phyloP scores from a whole-genome alignment of 352 stramenopile species.

The Pythium monospermum region DNA sequence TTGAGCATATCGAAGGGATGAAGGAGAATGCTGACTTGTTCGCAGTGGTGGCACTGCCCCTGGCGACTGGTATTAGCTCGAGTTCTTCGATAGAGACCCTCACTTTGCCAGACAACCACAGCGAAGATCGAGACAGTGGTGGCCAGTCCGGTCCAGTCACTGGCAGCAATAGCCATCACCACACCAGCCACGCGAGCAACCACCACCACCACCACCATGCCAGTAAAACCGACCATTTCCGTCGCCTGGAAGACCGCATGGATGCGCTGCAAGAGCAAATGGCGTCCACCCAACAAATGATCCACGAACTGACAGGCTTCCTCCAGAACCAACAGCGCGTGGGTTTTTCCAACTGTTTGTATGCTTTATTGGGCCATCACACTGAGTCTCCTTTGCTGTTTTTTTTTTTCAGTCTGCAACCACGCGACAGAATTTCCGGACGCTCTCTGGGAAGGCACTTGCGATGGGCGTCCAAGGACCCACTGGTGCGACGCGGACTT shows the following conservation, averaged over 20 bases:
- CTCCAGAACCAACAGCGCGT: conserved; percentile 53
- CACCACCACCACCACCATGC: conserved; percentile 1
- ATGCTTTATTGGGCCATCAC: too few relatives aligned
- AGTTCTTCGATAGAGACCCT: too few relatives aligned
- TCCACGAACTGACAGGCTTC: conserved; percentile 38
- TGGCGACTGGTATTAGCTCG: not conserved
- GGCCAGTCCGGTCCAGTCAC: too few relatives aligned
- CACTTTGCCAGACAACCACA: too few relatives aligned
- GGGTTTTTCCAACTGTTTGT: too few relatives aligned
- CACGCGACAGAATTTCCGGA: conserved; percentile 8
- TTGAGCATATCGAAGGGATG: not conserved
- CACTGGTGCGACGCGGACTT: not conserved
- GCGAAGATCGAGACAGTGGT: not conserved
- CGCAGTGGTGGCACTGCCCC: not conserved
- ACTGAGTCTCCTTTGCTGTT: too few relatives aligned
- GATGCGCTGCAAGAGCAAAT: conserved; percentile 41
- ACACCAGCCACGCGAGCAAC: not conserved
- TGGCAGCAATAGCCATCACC: too few relatives aligned
- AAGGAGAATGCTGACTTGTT: not conserved
- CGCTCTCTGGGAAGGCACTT: conserved; percentile 5
- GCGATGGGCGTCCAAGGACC: not conserved
- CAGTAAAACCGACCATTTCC: conserved; percentile 7
- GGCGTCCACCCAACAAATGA: conserved; percentile 38
- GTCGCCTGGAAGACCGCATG: conserved; percentile 46
- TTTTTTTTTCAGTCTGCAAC: not conserved